Evolutionary conservation across 116 monocot species (phyloP).

Genomic region (Papilionanthe hybrid): DNA sequence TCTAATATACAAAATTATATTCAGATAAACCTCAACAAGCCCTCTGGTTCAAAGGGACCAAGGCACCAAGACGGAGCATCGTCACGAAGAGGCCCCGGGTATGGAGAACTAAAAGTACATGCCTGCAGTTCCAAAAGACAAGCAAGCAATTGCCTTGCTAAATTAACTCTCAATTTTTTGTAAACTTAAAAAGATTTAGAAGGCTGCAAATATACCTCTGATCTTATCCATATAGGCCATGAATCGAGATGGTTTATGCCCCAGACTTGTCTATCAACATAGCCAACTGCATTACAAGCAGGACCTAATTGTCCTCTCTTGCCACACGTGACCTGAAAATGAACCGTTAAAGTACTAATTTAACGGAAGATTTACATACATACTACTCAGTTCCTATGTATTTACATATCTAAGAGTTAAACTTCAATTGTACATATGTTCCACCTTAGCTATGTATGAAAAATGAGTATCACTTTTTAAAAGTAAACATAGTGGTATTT

Average conservation of each 20-base stretch:
- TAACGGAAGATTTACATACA: too few species aligned
- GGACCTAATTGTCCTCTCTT: constrained; percentile 45
- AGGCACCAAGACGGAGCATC: constrained; percentile 75
- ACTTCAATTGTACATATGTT: too few species aligned
- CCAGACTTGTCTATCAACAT: constrained; percentile 56
- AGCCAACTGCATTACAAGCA: constrained; percentile 81
- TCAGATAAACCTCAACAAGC: constrained; percentile 57
- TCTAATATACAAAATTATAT: not conserved
- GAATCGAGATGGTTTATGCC: constrained; percentile 71
- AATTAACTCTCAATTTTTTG: not conserved
- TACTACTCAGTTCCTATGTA: too few species aligned
- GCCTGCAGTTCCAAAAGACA: constrained; percentile 25
- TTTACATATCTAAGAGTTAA: too few species aligned
- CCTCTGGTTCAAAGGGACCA: constrained; percentile 89
- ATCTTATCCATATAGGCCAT: constrained; percentile 56
- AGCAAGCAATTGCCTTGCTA: not conserved
- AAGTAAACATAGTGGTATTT: too few species aligned
- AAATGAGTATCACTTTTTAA: too few species aligned
- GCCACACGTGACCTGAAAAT: constrained; percentile 58
- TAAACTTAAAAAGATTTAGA: not conserved
- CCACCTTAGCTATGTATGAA: too few species aligned
- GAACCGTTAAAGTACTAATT: not conserved
- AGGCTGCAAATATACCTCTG: constrained; percentile 32
- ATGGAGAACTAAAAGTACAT: constrained; percentile 63
- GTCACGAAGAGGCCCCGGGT: constrained; percentile 44